These are phyloP conservation scores for Trichocladium uniseriatum DNA, from an alignment of 495 filamentous ascomycete species.

Conservation along the genomic window DNA sequence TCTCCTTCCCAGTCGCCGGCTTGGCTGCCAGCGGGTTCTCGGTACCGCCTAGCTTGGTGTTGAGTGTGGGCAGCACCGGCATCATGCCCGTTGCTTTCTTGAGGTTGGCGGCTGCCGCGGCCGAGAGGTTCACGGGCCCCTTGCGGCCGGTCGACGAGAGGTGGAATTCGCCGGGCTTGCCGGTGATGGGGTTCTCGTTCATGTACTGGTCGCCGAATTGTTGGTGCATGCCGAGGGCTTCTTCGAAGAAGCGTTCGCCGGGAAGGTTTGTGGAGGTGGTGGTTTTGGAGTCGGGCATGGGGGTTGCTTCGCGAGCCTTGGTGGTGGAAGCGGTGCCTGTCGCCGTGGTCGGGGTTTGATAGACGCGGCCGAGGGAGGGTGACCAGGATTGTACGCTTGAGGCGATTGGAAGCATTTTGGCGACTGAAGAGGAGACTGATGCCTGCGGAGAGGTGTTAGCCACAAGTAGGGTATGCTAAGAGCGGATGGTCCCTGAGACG, in stretches of 20 bases:
- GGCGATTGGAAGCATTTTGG: constrained; percentile 47
- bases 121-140: constrained; percentile 24
- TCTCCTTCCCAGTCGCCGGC: constrained; percentile 31
- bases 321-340: constrained; percentile 14
- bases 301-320: constrained; percentile 43
- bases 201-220: constrained; percentile 70
- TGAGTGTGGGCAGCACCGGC: constrained; percentile 23
- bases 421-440: constrained; percentile 57
- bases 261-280: constrained; percentile 30
- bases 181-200: constrained; percentile 83
- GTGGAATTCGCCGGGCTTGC: constrained; percentile 79
- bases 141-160: constrained; percentile 53
- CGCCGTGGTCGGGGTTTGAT: constrained; percentile 44
- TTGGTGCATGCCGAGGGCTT: constrained; percentile 56
- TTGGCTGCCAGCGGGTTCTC: constrained; percentile 12
- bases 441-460: constrained; percentile 20
- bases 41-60: constrained; percentile 35
- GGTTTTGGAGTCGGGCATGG: constrained; percentile 43
- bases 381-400: constrained; percentile 61
- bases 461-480: neutral
- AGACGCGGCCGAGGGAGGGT: constrained; percentile 64
- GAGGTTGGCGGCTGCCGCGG: neutral
- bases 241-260: constrained; percentile 50
- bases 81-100: neutral
- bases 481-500: constrained; percentile 10